phyloP scores from a whole-genome alignment of 2,329 filamentous ascomycete genomes.

The Trichoderma asperellum region DNA sequence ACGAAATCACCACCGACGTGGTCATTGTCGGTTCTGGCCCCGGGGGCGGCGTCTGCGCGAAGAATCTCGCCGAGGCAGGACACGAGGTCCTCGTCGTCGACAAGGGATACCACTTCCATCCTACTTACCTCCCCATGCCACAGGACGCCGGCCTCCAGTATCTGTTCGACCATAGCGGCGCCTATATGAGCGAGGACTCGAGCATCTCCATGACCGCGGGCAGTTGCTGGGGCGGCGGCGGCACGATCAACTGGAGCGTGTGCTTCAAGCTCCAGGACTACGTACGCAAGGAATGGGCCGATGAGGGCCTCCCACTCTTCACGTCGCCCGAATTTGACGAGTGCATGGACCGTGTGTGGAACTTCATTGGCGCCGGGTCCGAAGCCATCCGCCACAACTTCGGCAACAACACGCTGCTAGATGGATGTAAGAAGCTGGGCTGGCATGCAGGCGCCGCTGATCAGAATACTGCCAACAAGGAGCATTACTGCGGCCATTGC shows the following conservation, averaged over 20 bases:
- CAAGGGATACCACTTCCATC: constrained; percentile 76
- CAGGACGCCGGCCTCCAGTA: constrained; percentile 62
- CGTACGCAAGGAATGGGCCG: constrained; percentile 81
- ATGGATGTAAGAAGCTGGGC: constrained; percentile 74
- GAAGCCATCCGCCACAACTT: constrained; percentile 72
- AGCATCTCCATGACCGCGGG: constrained; percentile 68
- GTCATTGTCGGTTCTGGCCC: constrained; percentile 87
- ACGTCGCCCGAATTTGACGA: constrained; percentile 73
- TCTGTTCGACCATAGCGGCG: constrained; percentile 71
- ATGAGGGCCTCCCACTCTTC: constrained; percentile 71
- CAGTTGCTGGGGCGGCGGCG: constrained; percentile 80
- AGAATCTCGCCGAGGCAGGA: constrained; percentile 77
- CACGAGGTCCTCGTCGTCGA: constrained; percentile 79
- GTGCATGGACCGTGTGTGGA: constrained; percentile 78
- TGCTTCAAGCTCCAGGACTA: constrained; percentile 69
- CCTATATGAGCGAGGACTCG: constrained; percentile 58
- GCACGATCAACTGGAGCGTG: constrained; percentile 83
- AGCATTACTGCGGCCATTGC: constrained; percentile 75
- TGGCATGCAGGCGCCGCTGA: constrained; percentile 71
- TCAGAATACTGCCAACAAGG: constrained; percentile 75
- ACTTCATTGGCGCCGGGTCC: constrained; percentile 74
- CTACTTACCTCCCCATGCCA: constrained; percentile 74
- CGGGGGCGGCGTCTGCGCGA: constrained; percentile 80
- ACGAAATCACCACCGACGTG: constrained; percentile 75
- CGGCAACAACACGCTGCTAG: constrained; percentile 71